Base-by-base conservation (phyloP, 2,329 filamentous ascomycete species). In the Aspergillaceae sp. region DNA sequence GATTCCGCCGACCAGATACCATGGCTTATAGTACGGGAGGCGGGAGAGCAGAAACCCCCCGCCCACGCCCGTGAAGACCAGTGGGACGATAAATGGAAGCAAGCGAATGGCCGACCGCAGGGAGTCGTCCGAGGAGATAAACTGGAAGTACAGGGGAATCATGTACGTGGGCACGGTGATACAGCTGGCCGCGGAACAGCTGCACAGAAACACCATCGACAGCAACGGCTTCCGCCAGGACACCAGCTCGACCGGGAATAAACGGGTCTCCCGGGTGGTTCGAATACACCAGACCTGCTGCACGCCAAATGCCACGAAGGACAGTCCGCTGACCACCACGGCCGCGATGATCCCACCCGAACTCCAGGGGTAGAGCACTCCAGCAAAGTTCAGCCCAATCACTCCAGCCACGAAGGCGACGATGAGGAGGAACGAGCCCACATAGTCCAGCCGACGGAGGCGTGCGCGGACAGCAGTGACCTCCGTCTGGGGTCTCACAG, bases 141-240 rank as follows among this genome's bases (percentile, higher is more conserved):
- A 80, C 47, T 76, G 72, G 57, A 79, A 79, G 60, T 70, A 78
- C 0, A 79, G 60, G 0, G 77, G 77, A 5, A 75, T 71, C 58
- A 75, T 80, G 60, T 79, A 80, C 19, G 19, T 19, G 19, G 19
- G 19, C 5, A 75, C 62, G 0, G 65, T 40, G 8, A 58, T 33
- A 43, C 69, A 70, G 36, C 67, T 52, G 6, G 59, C 59, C 3
- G 66, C 61, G 5, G 61, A 66, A 0, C 63, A 62, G 30, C 60
- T 62, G 2, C 62, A 56, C 7, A 10, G 9, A 1, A 66, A 72
- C 5, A 63, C 61, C 27, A 72, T 75, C 0, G 79, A 59, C 1
- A 76, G 52, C 1, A 74, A 50, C 40, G 69, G 56, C 3, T 64
- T 63, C 4, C 57, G 57, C 11, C 55, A 56, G 9, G 53, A 55